Percentiles rank a stretch among this genome's conserved stretches.
These are phyloP conservation scores for Biscogniauxia marginata DNA, from an alignment of 2,329 filamentous ascomycete genomes.

Conservation along the genomic window DNA sequence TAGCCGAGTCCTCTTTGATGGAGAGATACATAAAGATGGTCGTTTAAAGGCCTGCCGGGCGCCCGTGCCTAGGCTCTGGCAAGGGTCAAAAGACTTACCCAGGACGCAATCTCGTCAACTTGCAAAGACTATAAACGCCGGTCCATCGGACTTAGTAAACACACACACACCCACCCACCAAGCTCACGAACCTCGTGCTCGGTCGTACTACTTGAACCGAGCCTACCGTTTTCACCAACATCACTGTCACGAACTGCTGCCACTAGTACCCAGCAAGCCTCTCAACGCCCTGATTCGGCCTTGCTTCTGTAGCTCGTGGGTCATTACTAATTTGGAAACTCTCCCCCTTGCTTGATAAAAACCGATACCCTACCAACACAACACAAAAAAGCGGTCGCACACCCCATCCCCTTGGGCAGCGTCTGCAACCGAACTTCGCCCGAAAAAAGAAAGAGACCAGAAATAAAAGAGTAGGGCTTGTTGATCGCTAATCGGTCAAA, in stretches of 20 bases:
- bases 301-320: conserved; percentile 12
- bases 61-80: conserved; percentile 7
- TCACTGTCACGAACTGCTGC: conserved; percentile 11
- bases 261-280: conserved; percentile 7
- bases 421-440: conserved; percentile 9
- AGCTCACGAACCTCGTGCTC: conserved; percentile 9
- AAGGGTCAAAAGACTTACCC: conserved; percentile 18
- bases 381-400: conserved; percentile 5
- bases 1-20: conserved; percentile 16
- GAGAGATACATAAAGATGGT: conserved; percentile 2
- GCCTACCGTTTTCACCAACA: conserved; percentile 5
- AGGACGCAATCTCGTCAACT: conserved; percentile 13
- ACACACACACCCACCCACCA: background rate
- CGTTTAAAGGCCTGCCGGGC: background rate
- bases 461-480: background rate
- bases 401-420: conserved; percentile 7
- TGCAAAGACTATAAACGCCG: conserved; percentile 10
- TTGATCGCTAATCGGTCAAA: conserved; percentile 3
- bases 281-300: conserved; percentile 5
- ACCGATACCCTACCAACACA: conserved; percentile 7
- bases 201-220: conserved; percentile 4
- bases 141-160: conserved; percentile 9
- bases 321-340: conserved; percentile 8
- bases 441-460: conserved; percentile 4
- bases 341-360: conserved; percentile 3